Base-by-base conservation (phyloP, 176 grass and related monocot genomes). In the Cymbopogon citratus region DNA sequence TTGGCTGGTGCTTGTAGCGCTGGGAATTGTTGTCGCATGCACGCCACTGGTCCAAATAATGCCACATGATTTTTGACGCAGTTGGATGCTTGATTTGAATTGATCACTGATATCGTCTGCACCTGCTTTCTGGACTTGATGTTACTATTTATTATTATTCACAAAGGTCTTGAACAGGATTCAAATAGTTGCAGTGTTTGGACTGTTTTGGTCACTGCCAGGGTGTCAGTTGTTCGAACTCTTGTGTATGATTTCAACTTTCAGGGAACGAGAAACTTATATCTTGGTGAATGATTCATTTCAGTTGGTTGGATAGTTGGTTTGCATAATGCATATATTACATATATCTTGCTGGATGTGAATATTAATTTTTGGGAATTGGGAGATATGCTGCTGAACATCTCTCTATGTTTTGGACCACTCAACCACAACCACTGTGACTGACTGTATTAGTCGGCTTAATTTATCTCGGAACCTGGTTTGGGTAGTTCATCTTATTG, bases 71-170 rank as follows among this genome's bases (percentile, higher is more conserved):
- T 73, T 74, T 34, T 8, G 27, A 62, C 69, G 40, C 57, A 80
- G 70, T 62, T 84, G 70, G 80, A 68, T 88, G 81, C 75, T 80
- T 84, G 75, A 88, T 88, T 79, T 62, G 69, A 70, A 81, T 64
- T 62, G 63, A 89, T 85, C 24, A 18, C 2, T 10, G 63, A 44
- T 49, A 76, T 65, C 63, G 25, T 85, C 79, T 48, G 63, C 31
- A 69, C 48, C 54, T 80, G 76, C 70, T 74, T 39, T 76, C 19
- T 69, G n/a, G n/a, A 74, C 75, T 49, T 38, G 8, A 44, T 26
- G 26, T 24, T 45, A 13, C 61, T 26, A 19, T 48, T n/a, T 36
- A 62, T 49, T 74, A 29, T 73, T n/a, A 60, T 25, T 12, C 29
- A 10, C 18, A 57, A 49, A 46, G 28, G 1, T 77, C 63, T 59